phyloP scores from a whole-genome alignment of 129 eudicot genomes.

The Dittrichia graveolens region DNA sequence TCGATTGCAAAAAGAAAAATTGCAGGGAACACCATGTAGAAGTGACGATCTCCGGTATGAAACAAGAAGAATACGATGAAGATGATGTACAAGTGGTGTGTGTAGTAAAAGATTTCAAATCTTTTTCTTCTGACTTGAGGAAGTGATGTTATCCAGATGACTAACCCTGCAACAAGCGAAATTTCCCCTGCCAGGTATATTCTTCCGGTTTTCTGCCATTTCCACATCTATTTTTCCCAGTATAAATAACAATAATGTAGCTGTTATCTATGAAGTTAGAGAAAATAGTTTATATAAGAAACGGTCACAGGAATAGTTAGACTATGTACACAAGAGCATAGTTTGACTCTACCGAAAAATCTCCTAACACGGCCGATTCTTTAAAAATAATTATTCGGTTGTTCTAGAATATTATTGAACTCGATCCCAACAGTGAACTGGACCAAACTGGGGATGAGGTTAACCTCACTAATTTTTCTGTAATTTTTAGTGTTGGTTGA shows the following conservation, averaged over 20 bases:
- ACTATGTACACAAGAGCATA: too few species aligned
- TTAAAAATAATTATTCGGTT: too few species aligned
- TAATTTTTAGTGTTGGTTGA: too few species aligned
- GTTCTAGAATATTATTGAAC: too few species aligned
- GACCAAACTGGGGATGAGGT: too few species aligned
- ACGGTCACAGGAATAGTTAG: too few species aligned
- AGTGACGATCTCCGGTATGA: constrained; percentile 89
- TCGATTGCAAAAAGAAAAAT: constrained; percentile 76
- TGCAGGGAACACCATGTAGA: constrained; percentile 79
- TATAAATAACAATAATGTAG: neutral
- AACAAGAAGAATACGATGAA: constrained; percentile 82
- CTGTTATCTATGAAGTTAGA: neutral
- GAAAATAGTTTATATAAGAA: neutral
- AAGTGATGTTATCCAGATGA: constrained; percentile 84
- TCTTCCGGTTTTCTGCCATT: constrained; percentile 83
- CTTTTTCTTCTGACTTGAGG: constrained; percentile 77
- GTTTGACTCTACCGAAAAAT: too few species aligned
- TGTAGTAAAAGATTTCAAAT: constrained; percentile 81
- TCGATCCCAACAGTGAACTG: too few species aligned
- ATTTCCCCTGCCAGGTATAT: constrained; percentile 93
- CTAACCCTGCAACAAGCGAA: constrained; percentile 55
- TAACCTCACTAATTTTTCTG: too few species aligned
- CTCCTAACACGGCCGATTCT: too few species aligned
- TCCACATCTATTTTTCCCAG: constrained; percentile 58
- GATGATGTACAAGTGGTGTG: constrained; percentile 72